These are phyloP conservation scores for Boletus edulis DNA, from an alignment of 768 basidiomycete genomes.

Conservation along the genomic window DNA sequence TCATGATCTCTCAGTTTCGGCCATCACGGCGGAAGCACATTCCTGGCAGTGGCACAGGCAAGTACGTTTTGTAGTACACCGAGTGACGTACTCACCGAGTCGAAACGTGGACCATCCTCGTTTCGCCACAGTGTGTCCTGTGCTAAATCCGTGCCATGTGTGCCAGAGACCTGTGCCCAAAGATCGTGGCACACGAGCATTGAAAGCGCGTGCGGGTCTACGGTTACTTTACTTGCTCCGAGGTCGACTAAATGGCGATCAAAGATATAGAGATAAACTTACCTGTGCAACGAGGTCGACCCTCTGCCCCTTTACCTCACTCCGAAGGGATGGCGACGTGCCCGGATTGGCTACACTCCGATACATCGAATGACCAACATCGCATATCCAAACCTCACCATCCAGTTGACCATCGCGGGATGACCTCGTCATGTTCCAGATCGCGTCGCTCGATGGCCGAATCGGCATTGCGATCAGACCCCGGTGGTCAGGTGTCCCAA, in stretches of 20 bases:
- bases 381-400: background rate
- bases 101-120: background rate
- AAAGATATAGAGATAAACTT: constrained; percentile 5
- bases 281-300: background rate
- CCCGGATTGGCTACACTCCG: background rate
- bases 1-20: background rate
- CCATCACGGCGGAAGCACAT: constrained; percentile 3
- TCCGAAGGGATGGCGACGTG: background rate
- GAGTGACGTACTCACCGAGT: background rate
- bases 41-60: background rate
- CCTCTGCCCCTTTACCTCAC: too few species aligned
- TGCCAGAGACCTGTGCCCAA: background rate
- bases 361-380: background rate
- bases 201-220: background rate
- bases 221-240: constrained; percentile 1
- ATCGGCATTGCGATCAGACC: constrained; percentile 3
- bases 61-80: constrained; percentile 2
- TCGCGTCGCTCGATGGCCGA: constrained; percentile 3
- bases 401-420: background rate
- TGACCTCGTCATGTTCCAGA: background rate
- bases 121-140: background rate
- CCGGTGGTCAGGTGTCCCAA: background rate
- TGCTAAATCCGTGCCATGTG: background rate
- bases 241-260: background rate
- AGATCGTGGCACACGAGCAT: too few species aligned